Base-by-base conservation (phyloP, 352 stramenopile genomes). In the Plasmopara halstedii region DNA sequence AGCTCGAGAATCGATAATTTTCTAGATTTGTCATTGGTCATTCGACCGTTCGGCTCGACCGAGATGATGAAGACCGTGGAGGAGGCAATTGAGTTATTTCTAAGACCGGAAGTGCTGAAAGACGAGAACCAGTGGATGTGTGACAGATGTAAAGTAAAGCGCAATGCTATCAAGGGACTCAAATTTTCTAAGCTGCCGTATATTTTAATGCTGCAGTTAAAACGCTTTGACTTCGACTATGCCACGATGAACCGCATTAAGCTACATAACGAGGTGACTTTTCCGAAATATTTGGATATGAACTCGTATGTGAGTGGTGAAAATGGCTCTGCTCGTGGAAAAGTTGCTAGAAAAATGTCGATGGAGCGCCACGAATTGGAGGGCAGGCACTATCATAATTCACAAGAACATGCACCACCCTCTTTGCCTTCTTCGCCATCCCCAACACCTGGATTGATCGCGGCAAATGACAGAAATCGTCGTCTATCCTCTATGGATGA, bases 181-280 rank as follows among this genome's bases (percentile, higher is more conserved):
- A 94, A 94, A 57, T 92, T 96, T 39, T 72, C 69, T 17, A 85
- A 87, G 41, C 62, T 95, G 39, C 86, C 87, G 20, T 91, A 95
- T 50, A 51, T 96, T 47, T 59, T 96, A 34, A 92, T 85, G 36
- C 58, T 96, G 21, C 87, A 96, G 56, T 69, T 96, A 17, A 96
- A 96, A 54, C 83, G 87, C 31, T 96, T 88, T 40, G 86, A 95
- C 51, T 95, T 95, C 71, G 87, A 96, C 62, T 96, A 94, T 44
- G 65, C 73, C 19, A 93, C 81, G n/a, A 81, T 92, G 62, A 85
- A 78, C 32, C 75, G 78, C 44, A 86, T 92, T 50, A 95, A 95
- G 56, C 40, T 94, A 17, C 81, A 94, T 62, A 83, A 91, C 45
- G 51, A 79, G 35, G 76, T 93, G n/a, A 76, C 64, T n/a, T 95